Conservation (phyloP, 805 yeast species). For the Candida maesae region DNA sequence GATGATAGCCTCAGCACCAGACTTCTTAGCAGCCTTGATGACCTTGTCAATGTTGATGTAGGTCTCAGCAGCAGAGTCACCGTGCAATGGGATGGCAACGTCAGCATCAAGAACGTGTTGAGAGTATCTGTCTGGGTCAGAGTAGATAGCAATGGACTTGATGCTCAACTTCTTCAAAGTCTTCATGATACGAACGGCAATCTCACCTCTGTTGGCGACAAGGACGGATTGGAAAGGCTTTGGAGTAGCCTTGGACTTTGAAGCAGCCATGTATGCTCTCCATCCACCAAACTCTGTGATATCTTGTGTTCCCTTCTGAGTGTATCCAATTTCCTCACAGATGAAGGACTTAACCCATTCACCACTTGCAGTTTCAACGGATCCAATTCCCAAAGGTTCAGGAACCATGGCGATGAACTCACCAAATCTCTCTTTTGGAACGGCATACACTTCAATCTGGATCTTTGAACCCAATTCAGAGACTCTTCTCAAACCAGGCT, state of each 20-base stretch:
- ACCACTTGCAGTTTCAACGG: constrained; percentile 79
- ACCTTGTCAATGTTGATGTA: constrained; percentile 84
- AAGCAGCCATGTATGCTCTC: constrained; percentile 53
- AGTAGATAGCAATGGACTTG: constrained; percentile 80
- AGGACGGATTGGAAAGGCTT: constrained; percentile 81
- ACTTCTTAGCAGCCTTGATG: constrained; percentile 74
- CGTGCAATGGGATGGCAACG: constrained; percentile 72
- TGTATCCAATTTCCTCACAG: constrained; percentile 88
- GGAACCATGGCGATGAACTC: constrained; percentile 85
- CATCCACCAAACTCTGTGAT: constrained; percentile 90
- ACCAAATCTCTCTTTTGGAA: constrained; percentile 78
- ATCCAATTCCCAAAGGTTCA: constrained; percentile 92
- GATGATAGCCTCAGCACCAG: constrained; percentile 90
- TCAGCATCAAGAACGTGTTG: constrained; percentile 85
- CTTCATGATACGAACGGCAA: constrained; percentile 89
- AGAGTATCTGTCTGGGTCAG: constrained; percentile 86
- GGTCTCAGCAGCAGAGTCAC: constrained; percentile 85
- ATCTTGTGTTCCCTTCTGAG: constrained; percentile 65
- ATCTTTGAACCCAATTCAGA: constrained; percentile 51
- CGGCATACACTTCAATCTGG: constrained; percentile 76
- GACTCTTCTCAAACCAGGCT: constrained; percentile 82
- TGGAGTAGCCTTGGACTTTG: constrained; percentile 28
- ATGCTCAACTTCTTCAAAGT: constrained; percentile 81
- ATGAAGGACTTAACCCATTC: constrained; percentile 88
- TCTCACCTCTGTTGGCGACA: constrained; percentile 97